A percentile compares a stretch with the other conserved stretches of the same genome.
Evolutionary conservation across 2,329 filamentous ascomycete species (phyloP).

Genomic region (Aspergillus pseudoterreus): DNA sequence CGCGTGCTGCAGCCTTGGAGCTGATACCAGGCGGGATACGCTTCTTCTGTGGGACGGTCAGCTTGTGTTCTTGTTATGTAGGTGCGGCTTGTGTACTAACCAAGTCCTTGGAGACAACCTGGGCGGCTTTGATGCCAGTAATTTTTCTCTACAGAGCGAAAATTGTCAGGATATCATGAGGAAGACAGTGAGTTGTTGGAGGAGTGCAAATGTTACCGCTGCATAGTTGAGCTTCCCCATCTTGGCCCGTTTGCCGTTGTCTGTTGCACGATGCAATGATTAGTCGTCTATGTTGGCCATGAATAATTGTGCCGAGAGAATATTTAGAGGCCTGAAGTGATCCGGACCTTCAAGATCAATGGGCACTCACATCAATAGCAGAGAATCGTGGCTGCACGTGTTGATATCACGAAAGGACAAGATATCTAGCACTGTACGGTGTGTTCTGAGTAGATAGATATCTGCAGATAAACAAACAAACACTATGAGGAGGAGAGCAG

Average conservation of each 20-base stretch:
- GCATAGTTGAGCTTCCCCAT: conserved; percentile 41
- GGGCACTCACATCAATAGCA: too few relatives aligned
- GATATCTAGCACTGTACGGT: too few relatives aligned
- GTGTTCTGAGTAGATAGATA: too few relatives aligned
- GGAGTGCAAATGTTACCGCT: conserved; percentile 26
- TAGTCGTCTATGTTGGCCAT: neutral
- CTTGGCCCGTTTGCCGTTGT: conserved; percentile 4
- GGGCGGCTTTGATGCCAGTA: conserved; percentile 44
- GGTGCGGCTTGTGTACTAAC: conserved; percentile 16
- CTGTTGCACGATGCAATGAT: too few relatives aligned
- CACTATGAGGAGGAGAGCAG: too few relatives aligned
- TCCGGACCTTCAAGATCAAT: too few relatives aligned
- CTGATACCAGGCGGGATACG: conserved; percentile 27
- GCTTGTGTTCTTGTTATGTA: neutral
- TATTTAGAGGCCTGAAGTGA: too few relatives aligned
- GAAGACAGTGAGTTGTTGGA: neutral
- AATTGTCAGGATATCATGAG: neutral
- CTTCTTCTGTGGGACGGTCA: conserved; percentile 26
- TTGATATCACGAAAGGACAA: too few relatives aligned
- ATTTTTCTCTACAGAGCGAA: conserved; percentile 38
- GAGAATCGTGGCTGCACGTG: too few relatives aligned
- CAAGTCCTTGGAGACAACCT: conserved; percentile 44
- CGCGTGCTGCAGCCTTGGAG: conserved; percentile 26
- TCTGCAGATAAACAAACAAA: too few relatives aligned
- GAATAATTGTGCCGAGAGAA: neutral